Base-by-base conservation (phyloP, 371 early-diverging fungal species). In the Thermomucor indicae-seudaticae region DNA sequence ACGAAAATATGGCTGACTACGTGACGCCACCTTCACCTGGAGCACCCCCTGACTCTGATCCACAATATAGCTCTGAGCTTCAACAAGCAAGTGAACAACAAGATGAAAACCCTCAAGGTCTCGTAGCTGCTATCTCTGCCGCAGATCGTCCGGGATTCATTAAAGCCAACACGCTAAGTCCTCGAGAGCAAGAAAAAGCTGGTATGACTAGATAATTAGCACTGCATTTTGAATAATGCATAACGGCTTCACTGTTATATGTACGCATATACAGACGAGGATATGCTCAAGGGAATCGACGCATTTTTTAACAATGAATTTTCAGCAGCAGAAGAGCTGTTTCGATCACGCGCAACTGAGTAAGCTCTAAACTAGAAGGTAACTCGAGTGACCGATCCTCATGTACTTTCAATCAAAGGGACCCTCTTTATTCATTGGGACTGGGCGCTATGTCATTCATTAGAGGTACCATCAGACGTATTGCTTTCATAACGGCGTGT, bases 231-330 rank as follows among this genome's bases (percentile, higher is more conserved):
- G 10, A 11, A 37, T 5, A 19, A 5, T 37, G 4, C 16, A 37
- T 3, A 37, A 5, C 14, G 37, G 19, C 14, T 5, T 37, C 11
- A 11, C 37, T 7, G 32, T 7, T 37, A 37, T 5, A 5, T 16
- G 19, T 5, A 10, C 5, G 19, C 14, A 11, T 16, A 19, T 16
- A 10, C 67, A 81, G 81, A 81, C 50, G 62, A 65, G 20, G 65
- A 60, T 16, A 76, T 79, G 74, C 37, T 67, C 24, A 62, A 56
- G 7, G 81, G 76, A 16, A 67, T 81, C 23, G 37, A 64, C 20
- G 62, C 65, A 17, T 75, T 81, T 28, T 81, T 81, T 42, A 73
- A 79, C 46, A 81, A 81, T 61, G 57, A 73, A 43, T 81, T 81
- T 53, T 53, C 64, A 17, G 64, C 75, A 39, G 79, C 81, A 34